phyloP scores from a whole-genome alignment of 257 asterid genomes.

The Echites panduratus region DNA sequence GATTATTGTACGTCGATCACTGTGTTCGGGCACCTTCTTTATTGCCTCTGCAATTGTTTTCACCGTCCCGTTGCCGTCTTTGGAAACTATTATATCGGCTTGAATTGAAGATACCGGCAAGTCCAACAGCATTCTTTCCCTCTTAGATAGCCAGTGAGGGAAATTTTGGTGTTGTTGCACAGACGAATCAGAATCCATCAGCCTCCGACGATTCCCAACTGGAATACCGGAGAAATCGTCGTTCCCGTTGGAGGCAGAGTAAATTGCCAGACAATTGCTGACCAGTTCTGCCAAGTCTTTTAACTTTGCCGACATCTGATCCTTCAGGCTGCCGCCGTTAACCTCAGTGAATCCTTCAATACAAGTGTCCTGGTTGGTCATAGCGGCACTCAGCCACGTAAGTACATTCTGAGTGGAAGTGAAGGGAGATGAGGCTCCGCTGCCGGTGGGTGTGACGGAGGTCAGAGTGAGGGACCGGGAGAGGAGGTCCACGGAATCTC shows the following conservation, averaged over 20 bases:
- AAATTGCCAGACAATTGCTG: conserved; percentile 87
- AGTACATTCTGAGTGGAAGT: conserved; percentile 56
- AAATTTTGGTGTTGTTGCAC: conserved; percentile 31
- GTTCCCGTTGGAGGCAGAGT: conserved; percentile 45
- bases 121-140: conserved; percentile 56
- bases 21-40: conserved; percentile 71
- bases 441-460: conserved; percentile 29
- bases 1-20: conserved; percentile 60
- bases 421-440: conserved; percentile 8
- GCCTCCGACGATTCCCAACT: conserved; percentile 60
- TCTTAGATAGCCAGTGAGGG: conserved; percentile 68
- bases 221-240: conserved; percentile 75
- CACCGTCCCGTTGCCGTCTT: conserved; percentile 73
- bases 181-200: conserved; percentile 21
- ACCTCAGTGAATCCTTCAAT: conserved; percentile 56
- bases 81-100: conserved; percentile 64
- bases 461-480: conserved; percentile 52
- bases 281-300: conserved; percentile 75
- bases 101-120: conserved; percentile 42
- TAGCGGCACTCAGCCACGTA: conserved; percentile 94
- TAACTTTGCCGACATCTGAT: conserved; percentile 40
- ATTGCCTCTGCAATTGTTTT: conserved; percentile 86
- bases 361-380: conserved; percentile 95
- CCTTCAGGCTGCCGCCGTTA: conserved; percentile 50
- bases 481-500: conserved; percentile 67